Percentiles rank a stretch among this genome's conserved stretches.
Conservation (phyloP, 1,139 yeast species). For the Williopsis jadinii region DNA sequence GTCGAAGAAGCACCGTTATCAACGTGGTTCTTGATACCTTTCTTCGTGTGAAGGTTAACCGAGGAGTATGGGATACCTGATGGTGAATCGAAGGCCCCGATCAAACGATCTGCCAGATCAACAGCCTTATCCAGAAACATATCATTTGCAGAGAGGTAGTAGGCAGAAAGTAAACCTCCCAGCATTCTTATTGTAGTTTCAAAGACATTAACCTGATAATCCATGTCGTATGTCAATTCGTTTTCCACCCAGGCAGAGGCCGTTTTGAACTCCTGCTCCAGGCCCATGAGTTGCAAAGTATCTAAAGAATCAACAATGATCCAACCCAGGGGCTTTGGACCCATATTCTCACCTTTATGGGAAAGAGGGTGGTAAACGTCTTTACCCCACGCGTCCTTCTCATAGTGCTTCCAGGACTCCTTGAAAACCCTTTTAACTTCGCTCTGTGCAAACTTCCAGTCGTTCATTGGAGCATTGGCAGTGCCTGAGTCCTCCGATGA, state of each 20-base stretch:
- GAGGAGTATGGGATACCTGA: slow-evolving; percentile 75
- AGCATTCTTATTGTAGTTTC: slow-evolving; percentile 93
- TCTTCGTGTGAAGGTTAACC: slow-evolving; percentile 61
- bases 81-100: slow-evolving; percentile 58
- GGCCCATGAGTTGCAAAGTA: slow-evolving; percentile 76
- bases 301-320: slow-evolving; percentile 87
- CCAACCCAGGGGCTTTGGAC: slow-evolving; percentile 86
- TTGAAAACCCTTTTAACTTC: slow-evolving; percentile 57
- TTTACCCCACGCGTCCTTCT: slow-evolving; percentile 74
- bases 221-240: slow-evolving; percentile 52
- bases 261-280: slow-evolving; percentile 52
- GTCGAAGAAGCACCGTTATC: slow-evolving; percentile 75
- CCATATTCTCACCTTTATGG: slow-evolving; percentile 68
- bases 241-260: slow-evolving; percentile 73
- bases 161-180: slow-evolving; percentile 85
- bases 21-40: slow-evolving; percentile 54
- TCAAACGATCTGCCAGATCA: slow-evolving; percentile 53
- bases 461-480: slow-evolving; percentile 1
- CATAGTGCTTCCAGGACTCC: slow-evolving; percentile 77
- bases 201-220: slow-evolving; percentile 74
- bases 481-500: not conserved
- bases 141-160: slow-evolving; percentile 63
- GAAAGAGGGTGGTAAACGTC: slow-evolving; percentile 62
- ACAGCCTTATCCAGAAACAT: slow-evolving; percentile 72
- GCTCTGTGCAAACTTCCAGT: slow-evolving; percentile 38